Evolutionary conservation across 768 basidiomycete species (phyloP).

Genomic region (Clavulina sp.): DNA sequence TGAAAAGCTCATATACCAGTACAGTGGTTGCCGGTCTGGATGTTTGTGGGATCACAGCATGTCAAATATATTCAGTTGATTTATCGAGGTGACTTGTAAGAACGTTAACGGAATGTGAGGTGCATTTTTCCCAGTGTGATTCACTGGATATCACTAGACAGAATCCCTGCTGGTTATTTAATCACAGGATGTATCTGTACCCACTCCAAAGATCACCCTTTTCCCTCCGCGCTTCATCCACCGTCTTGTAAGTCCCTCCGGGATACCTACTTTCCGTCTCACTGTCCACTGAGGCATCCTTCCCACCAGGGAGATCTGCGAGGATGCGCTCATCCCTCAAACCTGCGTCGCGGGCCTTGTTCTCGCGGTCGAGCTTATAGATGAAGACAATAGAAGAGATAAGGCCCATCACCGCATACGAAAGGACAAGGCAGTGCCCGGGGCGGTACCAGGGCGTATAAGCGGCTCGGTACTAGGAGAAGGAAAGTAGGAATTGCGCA

Average conservation of each 20-base stretch:
- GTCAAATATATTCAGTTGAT: no score
- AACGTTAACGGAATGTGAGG: no score
- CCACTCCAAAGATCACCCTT: slow-evolving; percentile 66
- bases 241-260: slow-evolving; percentile 31
- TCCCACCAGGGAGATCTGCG: slow-evolving; percentile 24
- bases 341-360: slow-evolving; percentile 45
- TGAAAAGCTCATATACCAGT: no score
- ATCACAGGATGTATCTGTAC: slow-evolving; percentile 48
- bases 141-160: no score
- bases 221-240: slow-evolving; percentile 48
- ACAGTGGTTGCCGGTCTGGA: no score
- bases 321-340: slow-evolving; percentile 53
- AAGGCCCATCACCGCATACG: slow-evolving; percentile 53
- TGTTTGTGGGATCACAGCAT: no score
- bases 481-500: slow-evolving; percentile 2
- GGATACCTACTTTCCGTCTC: slow-evolving; percentile 17
- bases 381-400: slow-evolving; percentile 29
- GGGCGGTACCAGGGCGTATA: slow-evolving; percentile 55
- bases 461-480: slow-evolving; percentile 36
- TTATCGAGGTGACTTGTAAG: no score
- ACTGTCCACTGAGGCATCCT: no score
- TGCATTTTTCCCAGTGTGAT: no score
- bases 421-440: slow-evolving; percentile 47
- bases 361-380: slow-evolving; percentile 36
- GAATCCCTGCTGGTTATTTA: no score